Percentiles rank a stretch among this genome's conserved stretches.
Conservation (phyloP, 2,329 filamentous ascomycete species). For the Mycosphaerella sp. region DNA sequence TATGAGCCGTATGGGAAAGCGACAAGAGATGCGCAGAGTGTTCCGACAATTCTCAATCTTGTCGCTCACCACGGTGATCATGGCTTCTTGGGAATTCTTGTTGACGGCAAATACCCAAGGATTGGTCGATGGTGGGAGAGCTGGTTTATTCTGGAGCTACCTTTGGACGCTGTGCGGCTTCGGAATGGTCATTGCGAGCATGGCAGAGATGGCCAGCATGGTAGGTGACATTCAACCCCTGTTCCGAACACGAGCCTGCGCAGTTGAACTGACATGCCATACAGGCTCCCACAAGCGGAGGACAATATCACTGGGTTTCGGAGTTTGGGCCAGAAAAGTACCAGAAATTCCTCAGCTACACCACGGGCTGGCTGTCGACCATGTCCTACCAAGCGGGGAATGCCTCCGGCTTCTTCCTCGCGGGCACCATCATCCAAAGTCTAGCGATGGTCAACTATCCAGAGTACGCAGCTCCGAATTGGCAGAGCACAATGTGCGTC, state of each 20-base stretch:
- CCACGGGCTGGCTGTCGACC: slow-evolving; percentile 18
- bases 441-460: slow-evolving; percentile 20
- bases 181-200: slow-evolving; percentile 21
- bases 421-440: slow-evolving; percentile 19
- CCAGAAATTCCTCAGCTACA: slow-evolving; percentile 27
- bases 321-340: slow-evolving; percentile 34
- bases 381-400: slow-evolving; percentile 22
- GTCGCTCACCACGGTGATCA: slow-evolving; percentile 46
- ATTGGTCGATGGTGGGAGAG: slow-evolving; percentile 17
- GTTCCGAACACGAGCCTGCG: neutral
- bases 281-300: slow-evolving; percentile 28
- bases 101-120: slow-evolving; percentile 33
- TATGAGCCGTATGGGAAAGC: slow-evolving; percentile 46
- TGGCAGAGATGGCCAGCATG: slow-evolving; percentile 31
- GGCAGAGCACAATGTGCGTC: slow-evolving; percentile 20
- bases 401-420: slow-evolving; percentile 20
- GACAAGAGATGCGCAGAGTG: slow-evolving; percentile 45
- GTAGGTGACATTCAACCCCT: neutral
- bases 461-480: slow-evolving; percentile 15
- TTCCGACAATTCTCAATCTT: slow-evolving; percentile 46
- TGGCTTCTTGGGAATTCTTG: slow-evolving; percentile 49
- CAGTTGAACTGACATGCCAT: neutral
- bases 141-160: slow-evolving; percentile 19
- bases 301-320: slow-evolving; percentile 29
- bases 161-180: slow-evolving; percentile 18